Conservation (phyloP, 768 basidiomycete genomes). For the Tulasnella sp. region DNA sequence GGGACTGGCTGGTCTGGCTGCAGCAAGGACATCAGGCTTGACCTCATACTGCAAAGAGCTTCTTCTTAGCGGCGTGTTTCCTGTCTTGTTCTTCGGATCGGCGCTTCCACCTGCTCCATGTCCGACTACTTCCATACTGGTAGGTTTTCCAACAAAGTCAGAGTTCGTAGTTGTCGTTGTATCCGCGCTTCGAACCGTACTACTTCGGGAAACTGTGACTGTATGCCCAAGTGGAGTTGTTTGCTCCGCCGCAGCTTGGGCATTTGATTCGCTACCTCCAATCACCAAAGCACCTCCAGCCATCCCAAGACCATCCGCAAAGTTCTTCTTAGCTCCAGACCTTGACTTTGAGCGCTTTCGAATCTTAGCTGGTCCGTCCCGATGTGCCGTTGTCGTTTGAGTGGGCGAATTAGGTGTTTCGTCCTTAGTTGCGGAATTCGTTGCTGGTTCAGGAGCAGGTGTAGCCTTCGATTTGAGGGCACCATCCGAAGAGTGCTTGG, state of each 20-base stretch:
- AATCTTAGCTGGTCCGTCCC: not conserved
- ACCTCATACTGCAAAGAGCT: slow-evolving; percentile 6
- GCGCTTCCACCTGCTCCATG: too few relatives aligned
- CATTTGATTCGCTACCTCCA: not conserved
- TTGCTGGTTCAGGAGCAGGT: not conserved
- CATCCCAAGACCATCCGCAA: slow-evolving; percentile 11
- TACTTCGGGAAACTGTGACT: slow-evolving; percentile 1
- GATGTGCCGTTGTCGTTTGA: not conserved
- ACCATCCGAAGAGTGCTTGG: too few relatives aligned
- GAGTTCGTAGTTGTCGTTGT: too few relatives aligned
- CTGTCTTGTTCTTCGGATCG: too few relatives aligned
- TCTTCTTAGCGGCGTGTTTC: not conserved
- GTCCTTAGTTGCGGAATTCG: not conserved
- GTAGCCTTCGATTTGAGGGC: too few relatives aligned
- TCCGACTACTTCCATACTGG: too few relatives aligned
- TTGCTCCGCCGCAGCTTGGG: not conserved
- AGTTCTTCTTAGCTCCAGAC: slow-evolving; percentile 6
- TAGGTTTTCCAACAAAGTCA: too few relatives aligned
- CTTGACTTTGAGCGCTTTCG: too few relatives aligned
- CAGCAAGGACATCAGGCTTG: too few relatives aligned
- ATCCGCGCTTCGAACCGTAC: slow-evolving; percentile 4
- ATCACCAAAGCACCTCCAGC: slow-evolving; percentile 2
- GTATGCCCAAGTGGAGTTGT: not conserved
- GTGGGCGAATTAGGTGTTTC: not conserved
- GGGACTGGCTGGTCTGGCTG: not conserved